Evolutionary conservation across 495 filamentous ascomycete genomes (phyloP).

Genomic region (Xylaria curta): DNA sequence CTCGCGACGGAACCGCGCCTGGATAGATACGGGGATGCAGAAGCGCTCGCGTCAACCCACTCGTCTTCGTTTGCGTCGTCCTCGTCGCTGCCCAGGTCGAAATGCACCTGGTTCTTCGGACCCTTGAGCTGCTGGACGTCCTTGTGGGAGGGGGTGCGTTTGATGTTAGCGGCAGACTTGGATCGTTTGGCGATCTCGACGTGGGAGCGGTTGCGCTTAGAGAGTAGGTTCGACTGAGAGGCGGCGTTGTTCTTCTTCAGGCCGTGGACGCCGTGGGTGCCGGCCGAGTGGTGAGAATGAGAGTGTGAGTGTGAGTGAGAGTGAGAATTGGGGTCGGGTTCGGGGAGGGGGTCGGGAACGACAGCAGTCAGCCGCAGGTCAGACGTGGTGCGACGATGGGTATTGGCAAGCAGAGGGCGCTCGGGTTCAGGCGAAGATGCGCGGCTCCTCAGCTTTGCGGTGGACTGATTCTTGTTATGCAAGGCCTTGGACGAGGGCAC

Average conservation of each 20-base stretch:
- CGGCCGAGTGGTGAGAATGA: slow-evolving; percentile 27
- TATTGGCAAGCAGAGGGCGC: slow-evolving; percentile 35
- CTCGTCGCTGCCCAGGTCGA: slow-evolving; percentile 59
- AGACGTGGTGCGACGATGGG: slow-evolving; percentile 53
- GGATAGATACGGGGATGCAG: slow-evolving; percentile 60
- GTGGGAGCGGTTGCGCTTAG: slow-evolving; percentile 57
- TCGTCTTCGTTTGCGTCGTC: slow-evolving; percentile 55
- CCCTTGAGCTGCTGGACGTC: slow-evolving; percentile 48
- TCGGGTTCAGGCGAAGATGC: slow-evolving; percentile 46
- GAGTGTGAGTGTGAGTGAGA: slow-evolving; percentile 39
- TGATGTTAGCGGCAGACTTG: slow-evolving; percentile 53
- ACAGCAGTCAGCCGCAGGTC: slow-evolving; percentile 50
- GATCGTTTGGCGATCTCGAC: slow-evolving; percentile 54
- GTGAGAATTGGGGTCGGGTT: slow-evolving; percentile 44
- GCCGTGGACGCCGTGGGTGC: slow-evolving; percentile 38
- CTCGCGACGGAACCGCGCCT: slow-evolving; percentile 53
- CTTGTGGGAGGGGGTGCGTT: slow-evolving; percentile 51
- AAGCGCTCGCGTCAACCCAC: slow-evolving; percentile 63
- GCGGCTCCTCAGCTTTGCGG: slow-evolving; percentile 50
- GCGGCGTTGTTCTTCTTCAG: slow-evolving; percentile 45
- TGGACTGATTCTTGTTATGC: slow-evolving; percentile 45
- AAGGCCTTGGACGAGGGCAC: slow-evolving; percentile 54
- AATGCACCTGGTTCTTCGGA: slow-evolving; percentile 53
- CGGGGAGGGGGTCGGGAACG: slow-evolving; percentile 33
- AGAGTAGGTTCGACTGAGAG: slow-evolving; percentile 48